phyloP scores from a whole-genome alignment of 1,284 basidiomycete species.

The Inonotus hispidus region DNA sequence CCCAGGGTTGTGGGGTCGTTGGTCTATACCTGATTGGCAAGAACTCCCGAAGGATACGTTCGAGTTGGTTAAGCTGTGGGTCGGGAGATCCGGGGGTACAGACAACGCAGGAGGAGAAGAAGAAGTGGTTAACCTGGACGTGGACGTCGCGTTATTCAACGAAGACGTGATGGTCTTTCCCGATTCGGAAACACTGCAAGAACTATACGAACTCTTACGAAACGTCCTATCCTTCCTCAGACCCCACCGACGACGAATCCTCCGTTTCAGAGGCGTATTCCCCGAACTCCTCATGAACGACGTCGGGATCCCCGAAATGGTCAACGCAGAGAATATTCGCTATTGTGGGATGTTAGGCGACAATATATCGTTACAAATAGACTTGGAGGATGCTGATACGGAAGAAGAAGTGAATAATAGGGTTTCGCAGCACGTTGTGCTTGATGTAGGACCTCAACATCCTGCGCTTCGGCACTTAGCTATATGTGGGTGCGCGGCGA shows the following conservation, averaged over 20 bases:
- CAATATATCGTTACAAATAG: not conserved
- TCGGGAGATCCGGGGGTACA: not conserved
- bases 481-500: constrained; percentile 10
- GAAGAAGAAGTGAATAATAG: not conserved
- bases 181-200: not conserved
- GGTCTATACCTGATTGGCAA: constrained; percentile 8
- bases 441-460: too few species aligned
- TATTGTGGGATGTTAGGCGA: constrained; percentile 13
- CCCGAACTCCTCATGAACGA: constrained; percentile 11
- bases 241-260: constrained; percentile 4
- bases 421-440: too few species aligned
- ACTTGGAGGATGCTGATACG: not conserved
- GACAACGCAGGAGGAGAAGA: not conserved
- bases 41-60: not conserved
- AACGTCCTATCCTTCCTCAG: constrained; percentile 2
- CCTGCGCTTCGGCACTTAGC: constrained; percentile 5
- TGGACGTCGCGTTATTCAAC: constrained; percentile 11
- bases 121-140: not conserved
- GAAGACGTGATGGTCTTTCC: constrained; percentile 13
- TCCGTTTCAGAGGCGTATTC: constrained; percentile 10
- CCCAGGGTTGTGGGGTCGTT: constrained; percentile 1
- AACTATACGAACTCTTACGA: not conserved
- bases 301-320: constrained; percentile 13
- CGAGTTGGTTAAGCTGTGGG: constrained; percentile 12
- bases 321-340: constrained; percentile 1